Evolutionary conservation across 495 filamentous ascomycete species (phyloP), one percentile per base, ranked within the genome.

Genomic region (Ramalina intermedia): DNA sequence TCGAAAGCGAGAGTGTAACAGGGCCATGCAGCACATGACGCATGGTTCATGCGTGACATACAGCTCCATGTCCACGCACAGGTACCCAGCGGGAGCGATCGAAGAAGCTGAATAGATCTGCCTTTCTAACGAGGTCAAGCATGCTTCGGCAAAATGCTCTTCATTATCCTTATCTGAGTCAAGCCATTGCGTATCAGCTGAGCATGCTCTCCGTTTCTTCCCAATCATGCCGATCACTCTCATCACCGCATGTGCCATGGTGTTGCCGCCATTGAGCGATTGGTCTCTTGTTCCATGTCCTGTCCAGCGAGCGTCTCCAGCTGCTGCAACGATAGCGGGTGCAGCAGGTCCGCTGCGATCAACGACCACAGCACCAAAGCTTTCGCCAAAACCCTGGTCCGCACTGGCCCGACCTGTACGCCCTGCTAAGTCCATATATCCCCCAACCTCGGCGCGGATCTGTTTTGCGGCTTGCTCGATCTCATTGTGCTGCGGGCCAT

Each of bases 31-130:
- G 65, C 91, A 98, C 78, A 93, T 94, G 27, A 91, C 71, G 56
- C 91, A 98, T 3, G 91, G 91, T 63, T 98, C 91, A 60, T 95
- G 89, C 1, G 87, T 90, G 29, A 90, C 63, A 62, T 94, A 96
- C 27, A 98, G 73, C 55, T 95, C 87, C 2, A 96, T 75, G 43
- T 85, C 82, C 46, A 88, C 82, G 63, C 90, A 96, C 29, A 98
- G 79, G 63, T 98, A 98, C n/a, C 90, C 90, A 52, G 82, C 80
- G 21, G 57, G 24, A 43, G 21, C 45, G 9, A 59, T n/a, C 18
- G 35, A 13, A 12, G 43, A 43, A 41, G 18, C 38, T 11, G 54
- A 27, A 58, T 67, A 73, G 46, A 49, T 47, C 16, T 17, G 58
- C 38, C 17, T 53, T 40, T 50, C 53, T 63, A 29, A 53, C 54